Base-by-base conservation (phyloP, 495 filamentous ascomycete species). In the Polyplosphaeria fusca region DNA sequence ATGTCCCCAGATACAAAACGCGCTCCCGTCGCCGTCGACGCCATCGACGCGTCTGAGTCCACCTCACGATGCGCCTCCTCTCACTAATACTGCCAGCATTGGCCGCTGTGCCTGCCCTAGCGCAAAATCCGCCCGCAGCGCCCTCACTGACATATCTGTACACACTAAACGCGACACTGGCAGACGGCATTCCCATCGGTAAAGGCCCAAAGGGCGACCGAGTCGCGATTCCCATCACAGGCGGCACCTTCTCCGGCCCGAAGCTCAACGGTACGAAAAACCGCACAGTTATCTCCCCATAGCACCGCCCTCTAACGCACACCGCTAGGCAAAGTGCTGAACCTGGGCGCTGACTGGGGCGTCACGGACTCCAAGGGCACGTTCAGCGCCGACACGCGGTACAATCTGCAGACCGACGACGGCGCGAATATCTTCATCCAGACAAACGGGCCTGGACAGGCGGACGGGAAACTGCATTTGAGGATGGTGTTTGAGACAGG, bases 401-500 rank as follows among this genome's bases (percentile, higher is more conserved):
- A 43, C 40, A 43, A 43, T 43, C 16, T 43, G 13, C 40, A 43
- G 40, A 43, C 40, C 13, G 19, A 43, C 19, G 40, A 43, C 40
- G 14, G 14, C 7, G 40, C 40, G 19, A 43, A 43, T 18, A 43
- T 43, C 16, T 63, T 52, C 55, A 19, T 63, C 19, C 60, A 63
- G 60, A 63, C 60, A 9, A 22, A 7, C 11, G 60, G 60, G 3
- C 60, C 60, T 2, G 18, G 37, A 4, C 46, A 52, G 32, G 16
- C 45, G n/a, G 28, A 40, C 30, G 60, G 60, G 2, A 25, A 38
- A 26, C 55, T 63, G 37, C 60, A 63, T 59, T 28, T 63, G 24
- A 26, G 60, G 38, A 41, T 32, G 16, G 35, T 63, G 3, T 59
- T 63, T 24, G 60, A 63, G 40, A 63, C 60, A 13, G 60, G 60